phyloP scores from a whole-genome alignment of 2,329 filamentous ascomycete genomes.

The Trichophyton rubrum region DNA sequence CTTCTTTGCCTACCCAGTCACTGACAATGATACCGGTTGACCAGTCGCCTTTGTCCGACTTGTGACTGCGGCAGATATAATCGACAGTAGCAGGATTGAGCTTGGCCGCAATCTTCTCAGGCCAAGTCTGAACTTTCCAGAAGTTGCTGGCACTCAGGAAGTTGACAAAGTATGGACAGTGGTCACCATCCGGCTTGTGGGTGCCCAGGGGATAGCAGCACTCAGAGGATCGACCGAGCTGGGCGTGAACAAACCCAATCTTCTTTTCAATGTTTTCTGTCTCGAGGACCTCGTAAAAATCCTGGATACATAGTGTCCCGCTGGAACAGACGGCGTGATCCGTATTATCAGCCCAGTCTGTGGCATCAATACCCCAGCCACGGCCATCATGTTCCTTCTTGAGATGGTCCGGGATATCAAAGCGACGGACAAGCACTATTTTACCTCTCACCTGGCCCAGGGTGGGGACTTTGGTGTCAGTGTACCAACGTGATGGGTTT shows the following conservation, averaged over 20 bases:
- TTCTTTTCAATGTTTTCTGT: constrained; percentile 67
- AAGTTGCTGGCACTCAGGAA: constrained; percentile 89
- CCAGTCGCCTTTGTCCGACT: constrained; percentile 50
- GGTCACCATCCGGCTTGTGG: constrained; percentile 22
- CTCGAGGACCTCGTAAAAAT: constrained; percentile 81
- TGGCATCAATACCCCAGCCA: constrained; percentile 48
- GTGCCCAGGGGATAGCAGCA: constrained; percentile 34
- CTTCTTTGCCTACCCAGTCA: constrained; percentile 79
- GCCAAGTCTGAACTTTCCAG: constrained; percentile 86
- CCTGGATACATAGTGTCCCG: constrained; percentile 73
- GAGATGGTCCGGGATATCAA: constrained; percentile 46
- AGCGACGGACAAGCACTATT: constrained; percentile 74
- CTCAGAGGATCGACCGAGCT: constrained; percentile 58
- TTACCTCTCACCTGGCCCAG: constrained; percentile 70
- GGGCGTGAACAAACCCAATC: constrained; percentile 58
- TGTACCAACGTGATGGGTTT: constrained; percentile 57
- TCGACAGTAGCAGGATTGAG: constrained; percentile 65
- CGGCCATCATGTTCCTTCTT: constrained; percentile 35
- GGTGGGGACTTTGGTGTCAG: constrained; percentile 59
- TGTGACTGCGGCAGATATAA: constrained; percentile 45
- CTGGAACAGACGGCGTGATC: constrained; percentile 57
- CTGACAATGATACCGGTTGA: constrained; percentile 79
- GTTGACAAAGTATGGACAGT: constrained; percentile 68
- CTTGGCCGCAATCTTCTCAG: constrained; percentile 75
- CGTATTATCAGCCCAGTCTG: constrained; percentile 77